Evolutionary conservation across 768 basidiomycete species (phyloP).

Genomic region (Mycena alexandri): DNA sequence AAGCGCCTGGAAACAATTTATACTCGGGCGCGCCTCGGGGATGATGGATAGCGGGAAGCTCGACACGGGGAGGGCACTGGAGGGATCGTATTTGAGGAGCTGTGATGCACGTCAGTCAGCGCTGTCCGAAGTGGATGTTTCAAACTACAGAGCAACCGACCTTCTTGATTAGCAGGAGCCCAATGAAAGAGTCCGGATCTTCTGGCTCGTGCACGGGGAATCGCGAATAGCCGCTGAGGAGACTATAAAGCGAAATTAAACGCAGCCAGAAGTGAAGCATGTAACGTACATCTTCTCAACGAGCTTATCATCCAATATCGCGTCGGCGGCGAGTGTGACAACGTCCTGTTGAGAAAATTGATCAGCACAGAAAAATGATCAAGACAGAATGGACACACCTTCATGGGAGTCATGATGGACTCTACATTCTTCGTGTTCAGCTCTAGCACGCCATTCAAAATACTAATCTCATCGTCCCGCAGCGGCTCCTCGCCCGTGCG

Average conservation of each 20-base stretch:
- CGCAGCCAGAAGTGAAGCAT: too few species aligned
- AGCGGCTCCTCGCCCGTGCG: conserved; percentile 82
- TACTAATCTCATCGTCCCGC: conserved; percentile 85
- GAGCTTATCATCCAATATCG: conserved; percentile 3
- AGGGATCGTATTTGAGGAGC: conserved; percentile 92
- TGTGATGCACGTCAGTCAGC: conserved; percentile 59
- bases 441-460: conserved; percentile 84
- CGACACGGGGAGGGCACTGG: conserved; percentile 79
- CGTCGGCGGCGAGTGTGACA: conserved; percentile 82
- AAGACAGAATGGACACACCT: conserved; percentile 51
- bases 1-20: conserved; percentile 95
- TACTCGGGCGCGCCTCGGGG: conserved; percentile 89
- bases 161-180: conserved; percentile 74
- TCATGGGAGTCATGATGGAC: conserved; percentile 86
- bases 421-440: conserved; percentile 84
- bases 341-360: conserved; percentile 68
- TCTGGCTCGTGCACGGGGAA: conserved; percentile 74
- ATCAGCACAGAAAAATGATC: not conserved
- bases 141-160: conserved; percentile 57
- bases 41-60: conserved; percentile 84
- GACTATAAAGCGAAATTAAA: not conserved
- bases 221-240: conserved; percentile 69
- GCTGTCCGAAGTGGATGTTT: too few species aligned
- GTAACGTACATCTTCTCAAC: not conserved
- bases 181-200: conserved; percentile 66